Base-by-base conservation (phyloP, 805 yeast genomes). In the Schizosaccharomyces lindneri region DNA sequence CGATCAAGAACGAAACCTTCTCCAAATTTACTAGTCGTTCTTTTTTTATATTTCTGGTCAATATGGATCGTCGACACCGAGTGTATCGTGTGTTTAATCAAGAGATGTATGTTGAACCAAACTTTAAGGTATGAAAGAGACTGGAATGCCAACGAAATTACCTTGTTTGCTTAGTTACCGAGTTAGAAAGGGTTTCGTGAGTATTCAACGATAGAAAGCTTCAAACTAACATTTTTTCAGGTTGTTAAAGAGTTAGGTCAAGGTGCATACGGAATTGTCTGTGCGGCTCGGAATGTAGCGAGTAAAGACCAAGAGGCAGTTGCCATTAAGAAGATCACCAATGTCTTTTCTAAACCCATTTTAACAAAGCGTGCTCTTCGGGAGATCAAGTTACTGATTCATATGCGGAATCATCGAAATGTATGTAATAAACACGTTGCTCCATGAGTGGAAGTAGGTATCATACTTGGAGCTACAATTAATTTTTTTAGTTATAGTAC, bases 201-300 rank as follows among this genome's bases (percentile, higher is more conserved):
- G 32, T 31, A 31, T 31, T 27, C 27, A 31, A 6, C 7, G 32
- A 6, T 31, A 31, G 32, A 31, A 31, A 4, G 6, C 3, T 6
- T 31, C 7, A 43, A 43, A 9, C 17, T 43, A 5, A 43, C 48
- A 2, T 2, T n/a, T 17, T 43, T 43, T 24, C 1, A 87, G 69
- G 78, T 93, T 66, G 87, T 87, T 63, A 86, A 89, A 68, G 97
- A 93, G 67, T 78, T 93, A 48, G 98, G 98, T 4, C 97, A 93
- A 67, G 98, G 98, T 13, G 97, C 98, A 0, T 93, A 93, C 69
- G 98, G 98, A 55, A 83, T 90, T 3, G 98, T 93, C 5, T 90
- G 97, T 69, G 85, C 95, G 0, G 98, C 98, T 19, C 80, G 82
- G 66, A 89, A 88, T 70, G 62, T 65, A 21, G 69, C 67, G 55